Evolutionary conservation across 208 protist species (phyloP), one percentile per base, ranked within the genome.

Genomic region (Borovskyia barvae): DNA sequence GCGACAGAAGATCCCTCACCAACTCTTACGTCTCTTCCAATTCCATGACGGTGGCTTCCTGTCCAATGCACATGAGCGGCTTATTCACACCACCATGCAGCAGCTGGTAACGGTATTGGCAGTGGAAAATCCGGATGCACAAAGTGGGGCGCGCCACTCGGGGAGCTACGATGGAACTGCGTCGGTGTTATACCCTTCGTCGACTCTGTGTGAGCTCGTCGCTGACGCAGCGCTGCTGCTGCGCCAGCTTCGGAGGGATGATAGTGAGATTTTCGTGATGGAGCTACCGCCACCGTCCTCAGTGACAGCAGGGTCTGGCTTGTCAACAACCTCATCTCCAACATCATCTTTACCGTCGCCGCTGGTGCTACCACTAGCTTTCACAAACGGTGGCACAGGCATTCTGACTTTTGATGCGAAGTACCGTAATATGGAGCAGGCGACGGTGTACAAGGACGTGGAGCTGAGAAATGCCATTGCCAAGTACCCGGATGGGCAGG

Each of bases 401-500:
- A 42, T 54, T 26, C 58, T 95, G 11, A 81, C 67, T 28, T 88
- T 95, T 60, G 83, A 92, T 53, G 45, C 63, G 12, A 77, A 75
- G 39, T 76, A 67, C 45, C 77, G 85, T n/a, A 66, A 66, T 47
- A 79, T 85, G 48, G 92, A 97, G 51, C 81, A 90, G 33, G 72
- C 85, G 29, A 75, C 69, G 26, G 50, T 97, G 11, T 91, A 78
- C 71, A 83, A 83, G 56, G 89, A 97, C 60, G 7, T 57, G 29
- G 73, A 63, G 29, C 63, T 89, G 50, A 94, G 89, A 58, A 81
- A 65, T 30, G 48, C 85, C 8, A 25, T 94, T 26, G 79, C 77
- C 15, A 94, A 89, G 74, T 94, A 83, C 47, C 89, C 92, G 3
- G 89, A 97, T 53, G 57, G 58, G 24, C 82, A 92, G 56, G 85